phyloP scores from a whole-genome alignment of 2,329 filamentous ascomycete genomes.

The Acrocalymma vagum region DNA sequence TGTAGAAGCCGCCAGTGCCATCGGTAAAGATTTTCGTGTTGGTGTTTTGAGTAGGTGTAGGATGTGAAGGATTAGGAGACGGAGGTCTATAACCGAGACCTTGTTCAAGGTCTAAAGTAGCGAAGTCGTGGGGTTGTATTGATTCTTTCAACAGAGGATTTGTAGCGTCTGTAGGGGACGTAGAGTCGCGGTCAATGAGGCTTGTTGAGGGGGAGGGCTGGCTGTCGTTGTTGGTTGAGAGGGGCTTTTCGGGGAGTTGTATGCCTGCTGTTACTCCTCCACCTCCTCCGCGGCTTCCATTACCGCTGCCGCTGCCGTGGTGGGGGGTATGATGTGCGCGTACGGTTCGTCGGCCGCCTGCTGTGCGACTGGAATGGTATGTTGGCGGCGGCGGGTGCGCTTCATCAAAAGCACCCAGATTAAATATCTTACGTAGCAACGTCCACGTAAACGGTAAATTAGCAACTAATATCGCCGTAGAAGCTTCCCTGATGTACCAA shows the following conservation, averaged over 20 bases:
- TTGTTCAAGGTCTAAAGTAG: constrained; percentile 18
- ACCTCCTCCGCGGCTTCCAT: constrained; percentile 5
- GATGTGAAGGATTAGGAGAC: constrained; percentile 6
- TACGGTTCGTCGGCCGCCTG: constrained; percentile 30
- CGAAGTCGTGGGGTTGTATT: constrained; percentile 26
- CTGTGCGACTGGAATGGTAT: constrained; percentile 38
- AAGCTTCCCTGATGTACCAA: constrained; percentile 43
- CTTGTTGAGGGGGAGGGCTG: constrained; percentile 9
- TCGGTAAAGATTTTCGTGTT: constrained; percentile 15
- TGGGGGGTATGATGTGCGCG: constrained; percentile 18
- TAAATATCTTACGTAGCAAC: constrained; percentile 58
- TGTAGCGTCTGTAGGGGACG: no score
- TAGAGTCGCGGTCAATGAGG: constrained; percentile 14
- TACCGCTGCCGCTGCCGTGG: constrained; percentile 10
- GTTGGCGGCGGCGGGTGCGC: constrained; percentile 36
- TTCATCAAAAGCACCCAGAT: constrained; percentile 42
- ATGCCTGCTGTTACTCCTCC: no score
- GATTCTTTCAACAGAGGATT: constrained; percentile 6
- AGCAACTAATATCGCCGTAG: constrained; percentile 53
- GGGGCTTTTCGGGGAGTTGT: no score
- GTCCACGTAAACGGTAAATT: constrained; percentile 63
- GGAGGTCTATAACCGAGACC: constrained; percentile 11
- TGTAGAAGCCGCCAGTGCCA: constrained; percentile 24
- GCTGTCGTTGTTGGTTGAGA: constrained; percentile 2
- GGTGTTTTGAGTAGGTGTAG: constrained; percentile 2